Base-by-base conservation (phyloP, 768 basidiomycete species). In the Ramaria sp. region DNA sequence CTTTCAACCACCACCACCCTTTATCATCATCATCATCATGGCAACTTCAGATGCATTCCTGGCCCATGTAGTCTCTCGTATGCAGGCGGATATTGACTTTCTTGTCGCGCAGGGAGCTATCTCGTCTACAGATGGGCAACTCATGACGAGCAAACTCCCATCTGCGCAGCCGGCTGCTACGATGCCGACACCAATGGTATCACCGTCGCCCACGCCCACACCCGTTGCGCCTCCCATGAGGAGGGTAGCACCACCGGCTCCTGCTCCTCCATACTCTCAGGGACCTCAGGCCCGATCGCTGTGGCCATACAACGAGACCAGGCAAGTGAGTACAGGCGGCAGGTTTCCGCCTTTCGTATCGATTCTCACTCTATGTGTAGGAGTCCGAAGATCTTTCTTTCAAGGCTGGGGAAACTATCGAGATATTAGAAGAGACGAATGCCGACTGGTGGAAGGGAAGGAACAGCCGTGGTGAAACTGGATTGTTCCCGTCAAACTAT, bases 391-490 rank as follows among this genome's bases (percentile, higher is more conserved):
- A 95, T 66, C 74, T 95, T 7, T 79, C 82, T 0, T 92, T 95
- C 75, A 67, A 72, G 27, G 68, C 78, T 0, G 91, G 89, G 3
- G 91, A 93, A 64, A 73, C 81, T 46, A 78, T 95, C 58, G 86
- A 89, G 57, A 76, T 95, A 57, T 67, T 88, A 42, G 79, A 84
- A 58, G 88, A 92, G 66, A 86, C 81, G 46, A 91, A 92, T 58
- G 74, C 74, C 3, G 91, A 93, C 67, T 93, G 91, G 91, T 95
- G 89, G 90, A 80, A 77, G 7, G 91, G 91, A 27, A 74, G 69
- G 59, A 51, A 66, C 38, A 63, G 76, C 56, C 77, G 82, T 34
- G 83, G 83, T 24, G 75, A 71, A 58, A 78, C 83, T 54, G 91
- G 84, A 4, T 75, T 92, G 38, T 89, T 93, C 74, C 91, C 91